Base-by-base conservation (phyloP, 2,329 filamentous ascomycete species). In the Hymenoscyphus fraxineus region DNA sequence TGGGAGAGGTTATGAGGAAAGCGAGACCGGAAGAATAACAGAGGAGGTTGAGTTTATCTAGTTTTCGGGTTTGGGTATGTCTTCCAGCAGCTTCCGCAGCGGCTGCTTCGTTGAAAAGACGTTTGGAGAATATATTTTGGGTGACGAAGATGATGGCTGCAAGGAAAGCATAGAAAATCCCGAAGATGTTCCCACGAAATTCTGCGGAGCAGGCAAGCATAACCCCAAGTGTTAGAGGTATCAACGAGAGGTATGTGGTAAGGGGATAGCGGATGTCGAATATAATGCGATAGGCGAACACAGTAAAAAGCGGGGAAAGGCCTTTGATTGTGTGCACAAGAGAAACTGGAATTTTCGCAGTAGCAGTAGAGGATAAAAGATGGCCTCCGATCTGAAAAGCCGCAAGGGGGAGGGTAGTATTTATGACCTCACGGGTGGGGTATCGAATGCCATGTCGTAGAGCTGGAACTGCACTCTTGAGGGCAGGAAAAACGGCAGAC, bases 281-380 rank as follows among this genome's bases (percentile, higher is more conserved):
- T 74, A 97, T 83, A 69, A 96, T 78, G 62, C 95, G 88, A 76
- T 99, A 99, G 61, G 95, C 95, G 63, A 96, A 78, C 54, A 99
- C 95, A 0, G 95, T 99, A 76, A 99, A 96, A 7, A 99, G 82
- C 3, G 95, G 95, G 2, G 94, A 98, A 32, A 99, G 86, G 7
- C 95, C 95, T 80, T 99, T 99, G 79, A 99, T 98, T 0, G 95
- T 99, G 78, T 99, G 95, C 3, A 99, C 95, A 41, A 99, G 84
- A 6, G 95, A 98, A 1, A 99, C 95, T 0, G 95, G 94, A 62
- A 99, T 98, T 76, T 93, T 91, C 60, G 92, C 90, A 39, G 94
- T 99, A 35, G 95, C 94, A 69, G 93, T 95, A 6, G 94, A 96
- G 76, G 92, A 97, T 56, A 98, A 82, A 51, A 99, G 90, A 77